Conservation (phyloP, 108 stramenopile genomes). For the Pelagomonas calceolata region DNA sequence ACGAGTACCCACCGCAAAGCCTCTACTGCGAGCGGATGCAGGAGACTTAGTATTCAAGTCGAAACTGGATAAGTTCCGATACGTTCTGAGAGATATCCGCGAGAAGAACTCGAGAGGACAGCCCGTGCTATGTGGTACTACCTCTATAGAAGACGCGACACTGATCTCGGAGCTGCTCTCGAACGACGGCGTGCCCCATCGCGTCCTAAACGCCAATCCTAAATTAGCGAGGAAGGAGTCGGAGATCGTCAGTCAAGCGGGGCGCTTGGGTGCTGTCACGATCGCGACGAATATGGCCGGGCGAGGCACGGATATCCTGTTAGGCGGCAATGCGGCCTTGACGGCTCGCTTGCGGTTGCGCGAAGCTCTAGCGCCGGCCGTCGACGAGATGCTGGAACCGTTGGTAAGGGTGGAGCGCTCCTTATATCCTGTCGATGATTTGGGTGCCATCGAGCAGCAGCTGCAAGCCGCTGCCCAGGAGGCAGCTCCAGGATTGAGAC, state of each 20-base stretch:
- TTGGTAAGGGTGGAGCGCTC: neutral
- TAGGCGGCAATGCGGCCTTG: constrained; percentile 78
- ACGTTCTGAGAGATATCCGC: constrained; percentile 20
- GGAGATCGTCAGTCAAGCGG: constrained; percentile 88
- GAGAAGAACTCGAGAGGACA: constrained; percentile 37
- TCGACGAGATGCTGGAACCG: neutral
- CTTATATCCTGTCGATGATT: neutral
- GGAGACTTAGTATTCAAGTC: constrained; percentile 83
- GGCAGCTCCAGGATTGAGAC: neutral
- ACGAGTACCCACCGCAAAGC: constrained; percentile 78
- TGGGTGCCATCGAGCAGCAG: neutral
- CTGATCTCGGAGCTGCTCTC: constrained; percentile 56
- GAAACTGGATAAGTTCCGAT: constrained; percentile 17
- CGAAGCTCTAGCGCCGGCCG: constrained; percentile 28
- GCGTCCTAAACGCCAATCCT: constrained; percentile 79
- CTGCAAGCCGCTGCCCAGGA: constrained; percentile 6
- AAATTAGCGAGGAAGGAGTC: constrained; percentile 78
- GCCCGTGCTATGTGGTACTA: constrained; percentile 86
- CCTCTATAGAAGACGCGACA: constrained; percentile 77
- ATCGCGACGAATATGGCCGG: constrained; percentile 97
- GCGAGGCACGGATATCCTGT: constrained; percentile 85
- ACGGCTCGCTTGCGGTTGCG: constrained; percentile 70
- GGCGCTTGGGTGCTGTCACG: constrained; percentile 78
- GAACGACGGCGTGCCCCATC: constrained; percentile 66
- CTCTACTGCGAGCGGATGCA: constrained; percentile 80